Base-by-base conservation (phyloP, 768 basidiomycete genomes). In the Pulveroboletus sp. region DNA sequence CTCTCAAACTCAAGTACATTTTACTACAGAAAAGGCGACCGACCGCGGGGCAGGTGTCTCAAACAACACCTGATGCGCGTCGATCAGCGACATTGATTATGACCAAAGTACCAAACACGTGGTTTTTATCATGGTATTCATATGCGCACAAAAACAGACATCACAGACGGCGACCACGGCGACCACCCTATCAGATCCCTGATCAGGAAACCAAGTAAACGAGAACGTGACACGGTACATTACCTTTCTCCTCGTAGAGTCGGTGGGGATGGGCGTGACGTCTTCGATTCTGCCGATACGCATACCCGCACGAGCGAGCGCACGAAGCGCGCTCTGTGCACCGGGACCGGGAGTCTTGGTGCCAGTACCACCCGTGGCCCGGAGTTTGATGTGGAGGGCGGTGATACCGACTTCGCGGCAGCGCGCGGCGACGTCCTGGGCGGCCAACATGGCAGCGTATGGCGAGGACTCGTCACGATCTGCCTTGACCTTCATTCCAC, bases 401-500 rank as follows among this genome's bases (percentile, higher is more conserved):
- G 91, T 97, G 74, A 99, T 88, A 48, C 97, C 97, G 61, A 98
- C 91, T 75, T 98, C 97, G 68, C 90, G 90, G 87, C 97, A 99
- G 60, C 94, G 91, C 44, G 78, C 70, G 50, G 95, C 95, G 59
- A 94, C 93, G 62, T 98, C 95, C 77, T 98, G 95, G 36, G 95
- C 94, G 47, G 95, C 95, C 70, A 98, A 78, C 94, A 97, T 95
- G 69, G 94, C 93, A 43, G 94, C 92, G 67, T 97, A 91, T 16
- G 90, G 91, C 20, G 94, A 97, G 35, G 94, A 97, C 76, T 99
- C 97, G 76, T 99, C 97, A 74, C 97, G 89, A 74, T 99, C 97
- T 12, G 95, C 97, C 79, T 98, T 99, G 75, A 99, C 97, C 79
- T 98, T 98, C 97, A 98, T 98, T 52, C 97, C 97, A 70, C 92